These are phyloP conservation scores for Aspergillus pseudotamarii DNA, from an alignment of 2,329 filamentous ascomycete species.

Conservation along the genomic window DNA sequence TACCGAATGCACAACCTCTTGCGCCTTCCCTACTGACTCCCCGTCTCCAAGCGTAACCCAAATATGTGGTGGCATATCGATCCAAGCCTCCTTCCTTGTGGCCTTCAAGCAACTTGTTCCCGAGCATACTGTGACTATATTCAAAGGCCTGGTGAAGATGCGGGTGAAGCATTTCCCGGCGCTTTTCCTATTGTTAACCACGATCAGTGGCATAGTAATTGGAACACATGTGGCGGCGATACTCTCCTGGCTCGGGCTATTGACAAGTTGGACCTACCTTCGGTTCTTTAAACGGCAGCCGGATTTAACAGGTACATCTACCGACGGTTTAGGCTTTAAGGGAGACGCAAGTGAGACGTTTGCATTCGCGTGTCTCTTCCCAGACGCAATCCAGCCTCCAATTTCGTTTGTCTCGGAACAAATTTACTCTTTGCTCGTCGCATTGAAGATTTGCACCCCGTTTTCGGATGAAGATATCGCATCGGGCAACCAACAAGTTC, in stretches of 20 bases:
- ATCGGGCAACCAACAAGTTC: slow-evolving; percentile 71
- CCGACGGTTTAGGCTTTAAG: slow-evolving; percentile 62
- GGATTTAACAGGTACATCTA: slow-evolving; percentile 58
- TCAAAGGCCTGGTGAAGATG: slow-evolving; percentile 84
- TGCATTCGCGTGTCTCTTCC: slow-evolving; percentile 94
- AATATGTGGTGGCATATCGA: slow-evolving; percentile 83
- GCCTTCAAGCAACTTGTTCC: slow-evolving; percentile 97
- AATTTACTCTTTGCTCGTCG: slow-evolving; percentile 74
- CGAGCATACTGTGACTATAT: slow-evolving; percentile 93
- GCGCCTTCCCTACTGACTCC: slow-evolving; percentile 27
- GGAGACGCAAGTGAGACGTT: slow-evolving; percentile 97
- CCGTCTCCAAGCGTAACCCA: slow-evolving; percentile 66
- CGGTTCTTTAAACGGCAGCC: slow-evolving; percentile 81
- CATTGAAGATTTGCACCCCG: slow-evolving; percentile 77
- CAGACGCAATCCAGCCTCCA: slow-evolving; percentile 76
- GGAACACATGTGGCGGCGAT: slow-evolving; percentile 77
- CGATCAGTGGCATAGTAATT: slow-evolving; percentile 65
- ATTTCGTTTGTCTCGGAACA: slow-evolving; percentile 73
- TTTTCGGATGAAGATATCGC: slow-evolving; percentile 82
- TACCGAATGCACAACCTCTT: slow-evolving; percentile 21
- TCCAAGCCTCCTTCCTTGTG: slow-evolving; percentile 92
- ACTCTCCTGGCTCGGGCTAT: slow-evolving; percentile 77
- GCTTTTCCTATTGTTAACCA: slow-evolving; percentile 73
- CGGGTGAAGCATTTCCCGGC: slow-evolving; percentile 80
- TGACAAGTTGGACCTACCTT: slow-evolving; percentile 92